Evolutionary conservation across 192 early-diverging fungal species (phyloP), one percentile per base, ranked within the genome.

Genomic region (Nowakowskiella sp.): DNA sequence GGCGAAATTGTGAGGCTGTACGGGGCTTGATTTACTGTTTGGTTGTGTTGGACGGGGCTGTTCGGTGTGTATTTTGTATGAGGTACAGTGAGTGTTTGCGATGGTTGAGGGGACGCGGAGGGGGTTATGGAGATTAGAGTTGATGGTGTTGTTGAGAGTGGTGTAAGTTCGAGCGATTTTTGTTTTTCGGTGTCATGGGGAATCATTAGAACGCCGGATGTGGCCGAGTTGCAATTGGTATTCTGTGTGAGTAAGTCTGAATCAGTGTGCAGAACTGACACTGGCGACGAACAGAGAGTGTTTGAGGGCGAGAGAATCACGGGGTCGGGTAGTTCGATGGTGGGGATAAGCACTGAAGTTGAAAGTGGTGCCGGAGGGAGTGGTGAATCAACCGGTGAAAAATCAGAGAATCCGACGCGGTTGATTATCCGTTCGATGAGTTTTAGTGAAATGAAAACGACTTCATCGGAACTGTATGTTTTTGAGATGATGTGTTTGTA

Each of bases 1-100:
- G 81, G 45, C 87, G 82, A 6, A 80, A 84, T 47, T 83, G 86
- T 53, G 72, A 69, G 24, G 84, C 69, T 13, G 72, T 66, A 23
- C 36, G 45, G n/a, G 10, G 3, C n/a, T 23, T 21, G 6, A 51
- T 51, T 4, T n/a, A 25, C 23, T 21, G 47, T 7, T 26, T 13
- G 23, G 9, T 50, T 6, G 53, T 36, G 6, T 21, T 6, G 8
- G 25, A 31, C 26, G 21, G 9, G 31, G 26, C 13, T 36, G 49
- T 50, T 34, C 5, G 8, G 8, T 36, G 44, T 19, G 21, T 36
- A 29, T 30, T 21, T 50, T 51, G 6, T 7, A 54, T 31, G 7
- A 49, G 43, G 7, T 36, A 48, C 44, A 54, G 22, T 6, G 49
- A 16, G 6, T 51, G 46, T 48, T 54, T 54, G 48, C 53, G 53